Evolutionary conservation across 2,329 filamentous ascomycete species (phyloP).

Genomic region (Fusarium euwallaceae): DNA sequence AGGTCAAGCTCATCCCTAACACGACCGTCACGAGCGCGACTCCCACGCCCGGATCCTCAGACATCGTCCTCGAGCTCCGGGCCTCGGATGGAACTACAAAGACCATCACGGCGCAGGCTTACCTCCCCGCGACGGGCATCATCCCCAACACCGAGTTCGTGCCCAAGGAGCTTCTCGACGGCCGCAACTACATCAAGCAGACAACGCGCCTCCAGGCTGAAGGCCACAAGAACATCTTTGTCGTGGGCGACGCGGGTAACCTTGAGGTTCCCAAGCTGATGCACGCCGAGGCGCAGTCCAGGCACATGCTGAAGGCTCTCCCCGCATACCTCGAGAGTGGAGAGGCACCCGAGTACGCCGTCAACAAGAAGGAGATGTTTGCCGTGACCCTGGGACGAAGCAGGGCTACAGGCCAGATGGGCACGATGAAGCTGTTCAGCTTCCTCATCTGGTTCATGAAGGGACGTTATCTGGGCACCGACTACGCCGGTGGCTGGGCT

Average conservation of each 20-base stretch:
- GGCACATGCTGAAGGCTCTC: conserved; percentile 52
- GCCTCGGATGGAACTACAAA: conserved; percentile 50
- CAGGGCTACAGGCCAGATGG: conserved; percentile 55
- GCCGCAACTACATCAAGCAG: conserved; percentile 53
- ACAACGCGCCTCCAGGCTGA: conserved; percentile 53
- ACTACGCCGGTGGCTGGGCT: conserved; percentile 48
- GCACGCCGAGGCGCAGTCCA: conserved; percentile 50
- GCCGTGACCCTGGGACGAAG: conserved; percentile 57
- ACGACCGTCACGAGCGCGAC: conserved; percentile 52
- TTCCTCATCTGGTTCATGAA: conserved; percentile 56
- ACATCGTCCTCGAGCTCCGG: conserved; percentile 53
- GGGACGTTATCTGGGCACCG: conserved; percentile 54
- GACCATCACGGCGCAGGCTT: conserved; percentile 58
- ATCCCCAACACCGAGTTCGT: conserved; percentile 60
- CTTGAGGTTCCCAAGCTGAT: conserved; percentile 53
- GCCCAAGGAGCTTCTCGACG: conserved; percentile 54
- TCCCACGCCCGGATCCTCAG: conserved; percentile 35
- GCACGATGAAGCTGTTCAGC: conserved; percentile 54
- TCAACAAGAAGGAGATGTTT: conserved; percentile 48
- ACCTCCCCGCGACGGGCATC: conserved; percentile 62
- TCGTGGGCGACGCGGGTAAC: conserved; percentile 59
- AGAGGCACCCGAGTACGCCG: conserved; percentile 49
- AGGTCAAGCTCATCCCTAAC: conserved; percentile 57
- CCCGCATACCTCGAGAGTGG: conserved; percentile 50
- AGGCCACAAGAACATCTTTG: conserved; percentile 57